These are phyloP conservation scores for Aristolochia contorta DNA, from an alignment of 164 flowering plant species.

Conservation along the genomic window DNA sequence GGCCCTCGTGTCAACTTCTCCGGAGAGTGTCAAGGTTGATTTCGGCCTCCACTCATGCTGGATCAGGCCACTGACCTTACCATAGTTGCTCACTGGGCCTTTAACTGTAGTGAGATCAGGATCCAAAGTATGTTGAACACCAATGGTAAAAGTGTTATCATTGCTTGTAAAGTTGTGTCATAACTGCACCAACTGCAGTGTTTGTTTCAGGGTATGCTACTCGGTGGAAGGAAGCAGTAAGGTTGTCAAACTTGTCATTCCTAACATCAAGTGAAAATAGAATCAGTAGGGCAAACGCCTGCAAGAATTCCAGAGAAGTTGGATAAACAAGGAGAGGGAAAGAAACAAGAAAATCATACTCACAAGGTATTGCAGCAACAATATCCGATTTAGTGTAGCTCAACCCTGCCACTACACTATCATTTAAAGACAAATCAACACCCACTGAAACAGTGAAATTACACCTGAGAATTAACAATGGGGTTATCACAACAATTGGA, in stretches of 20 bases:
- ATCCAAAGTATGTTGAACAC: constrained; percentile 67
- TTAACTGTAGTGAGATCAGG: constrained; percentile 63
- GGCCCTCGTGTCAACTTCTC: constrained; percentile 73
- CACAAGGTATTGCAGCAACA: constrained; percentile 56
- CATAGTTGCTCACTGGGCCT: constrained; percentile 61
- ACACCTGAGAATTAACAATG: constrained; percentile 61
- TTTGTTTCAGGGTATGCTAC: constrained; percentile 43
- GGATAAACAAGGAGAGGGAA: background rate
- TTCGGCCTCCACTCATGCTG: constrained; percentile 88
- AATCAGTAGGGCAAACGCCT: background rate
- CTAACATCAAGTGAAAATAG: constrained; percentile 14
- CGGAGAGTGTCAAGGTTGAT: constrained; percentile 66
- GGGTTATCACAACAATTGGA: too few relatives aligned
- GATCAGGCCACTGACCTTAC: constrained; percentile 65
- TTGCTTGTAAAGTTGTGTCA: constrained; percentile 51
- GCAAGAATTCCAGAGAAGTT: too few relatives aligned
- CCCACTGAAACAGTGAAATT: constrained; percentile 31
- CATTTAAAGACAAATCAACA: constrained; percentile 55
- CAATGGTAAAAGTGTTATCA: constrained; percentile 68
- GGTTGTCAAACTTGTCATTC: constrained; percentile 58
- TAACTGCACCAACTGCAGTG: constrained; percentile 84
- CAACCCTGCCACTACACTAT: constrained; percentile 55
- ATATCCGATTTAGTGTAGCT: constrained; percentile 47
- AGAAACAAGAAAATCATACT: constrained; percentile 14
- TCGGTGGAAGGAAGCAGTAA: constrained; percentile 71